Evolutionary conservation across 306 rosid genomes (phyloP), one percentile per base, ranked within the genome.

Genomic region (Aeschynomene evenia): DNA sequence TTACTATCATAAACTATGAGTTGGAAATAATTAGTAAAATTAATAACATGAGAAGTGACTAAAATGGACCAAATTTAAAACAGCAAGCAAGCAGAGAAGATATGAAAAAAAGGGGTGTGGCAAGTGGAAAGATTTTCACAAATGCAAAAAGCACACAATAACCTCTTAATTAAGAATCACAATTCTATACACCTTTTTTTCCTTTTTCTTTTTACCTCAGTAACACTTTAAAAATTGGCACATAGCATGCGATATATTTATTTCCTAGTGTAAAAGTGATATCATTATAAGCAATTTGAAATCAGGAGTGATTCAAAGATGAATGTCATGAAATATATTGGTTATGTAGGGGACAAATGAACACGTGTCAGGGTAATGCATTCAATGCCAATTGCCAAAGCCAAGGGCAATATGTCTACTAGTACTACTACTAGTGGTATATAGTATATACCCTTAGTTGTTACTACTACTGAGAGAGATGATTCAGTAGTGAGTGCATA

Each of bases 361-460:
- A 33, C 69, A 77, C 69, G 69, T 66, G 79, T n/a, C 33, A 28
- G n/a, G 21, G n/a, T 45, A 24, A 72, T 34, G 73, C 73, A 70
- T 61, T 69, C 80, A 55, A 55, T 54, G 63, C 40, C 58, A 66
- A 63, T 7, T 0, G 39, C 26, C 75, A 59, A 42, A 24, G 24
- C 13, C 58, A 50, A 21, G 10, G 29, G 22, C 34, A 29, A 12
- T 21, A 16, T 15, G 18, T 34, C 64, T 58, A 29, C 4, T 14
- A 53, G 37, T 12, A 21, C 20, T 28, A 28, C 31, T 28, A 6
- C 31, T 28, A n/a, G n/a, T n/a, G n/a, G n/a, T n/a, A n/a, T n/a
- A n/a, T n/a, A n/a, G n/a, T n/a, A n/a, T n/a, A n/a, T n/a, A n/a
- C n/a, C n/a, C n/a, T n/a, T n/a, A n/a, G n/a, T n/a, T n/a, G n/a